Evolutionary conservation across 495 filamentous ascomycete genomes (phyloP).

Genomic region (Amorphotheca resinae): DNA sequence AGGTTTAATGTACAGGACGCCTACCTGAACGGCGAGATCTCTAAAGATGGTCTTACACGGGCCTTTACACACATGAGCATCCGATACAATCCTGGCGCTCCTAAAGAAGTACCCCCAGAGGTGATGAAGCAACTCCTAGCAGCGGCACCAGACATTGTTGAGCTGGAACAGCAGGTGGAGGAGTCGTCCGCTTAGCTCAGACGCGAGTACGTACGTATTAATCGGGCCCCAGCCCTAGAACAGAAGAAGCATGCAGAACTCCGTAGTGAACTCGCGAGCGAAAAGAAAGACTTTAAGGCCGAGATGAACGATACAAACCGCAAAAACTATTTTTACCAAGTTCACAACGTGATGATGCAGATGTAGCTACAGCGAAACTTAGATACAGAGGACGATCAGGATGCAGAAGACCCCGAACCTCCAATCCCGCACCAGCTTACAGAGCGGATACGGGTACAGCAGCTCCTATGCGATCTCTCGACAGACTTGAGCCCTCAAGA

Average conservation of each 20-base stretch:
- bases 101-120: conserved; percentile 3
- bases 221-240: neutral
- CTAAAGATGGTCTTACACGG: conserved; percentile 16
- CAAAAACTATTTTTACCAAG: neutral
- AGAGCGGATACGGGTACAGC: conserved; percentile 8
- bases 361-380: conserved; percentile 3
- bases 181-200: neutral
- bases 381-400: neutral
- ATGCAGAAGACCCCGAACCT: conserved; percentile 6
- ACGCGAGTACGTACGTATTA: conserved; percentile 4
- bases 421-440: conserved; percentile 4
- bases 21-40: conserved; percentile 13
- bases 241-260: conserved; percentile 1
- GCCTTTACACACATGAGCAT: conserved; percentile 18
- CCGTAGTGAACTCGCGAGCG: conserved; percentile 2
- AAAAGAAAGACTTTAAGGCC: conserved; percentile 1
- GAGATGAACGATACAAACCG: neutral
- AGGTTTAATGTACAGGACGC: conserved; percentile 18
- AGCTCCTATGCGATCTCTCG: conserved; percentile 8
- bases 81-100: conserved; percentile 8
- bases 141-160: conserved; percentile 9
- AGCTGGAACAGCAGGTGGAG: conserved; percentile 1
- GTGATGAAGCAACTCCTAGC: conserved; percentile 7
- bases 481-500: conserved; percentile 6
- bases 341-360: conserved; percentile 12